Evolutionary conservation across 495 filamentous ascomycete genomes (phyloP), one percentile per base, ranked within the genome.

Genomic region (Aspergillus sclerotioniger): DNA sequence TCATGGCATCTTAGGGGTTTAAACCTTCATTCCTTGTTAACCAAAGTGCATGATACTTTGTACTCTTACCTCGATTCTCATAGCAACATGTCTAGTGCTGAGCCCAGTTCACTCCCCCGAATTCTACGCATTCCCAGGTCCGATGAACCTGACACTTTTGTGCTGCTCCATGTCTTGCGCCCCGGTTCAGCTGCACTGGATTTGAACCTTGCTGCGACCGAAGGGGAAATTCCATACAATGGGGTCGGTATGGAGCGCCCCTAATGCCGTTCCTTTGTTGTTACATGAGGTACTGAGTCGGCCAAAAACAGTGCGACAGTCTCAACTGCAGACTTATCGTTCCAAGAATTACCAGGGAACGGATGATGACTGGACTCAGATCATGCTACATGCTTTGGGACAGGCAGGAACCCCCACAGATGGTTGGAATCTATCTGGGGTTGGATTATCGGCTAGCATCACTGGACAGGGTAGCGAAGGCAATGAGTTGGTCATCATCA

Each of bases 151-250:
- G 71, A 73, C 8, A 64, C 74, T 6, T 85, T 79, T 67, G 74
- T 89, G 3, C 76, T 92, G 6, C 62, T 89, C 20, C 76, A 87
- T 60, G 76, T 87, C 33, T 64, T 66, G 1, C 67, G 70, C n/a
- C 66, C 72, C 8, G 81, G 80, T 12, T 63, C 75, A 16, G 72
- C 70, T 5, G 60, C 69, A 0, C 69, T 90, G 9, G 85, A 90
- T 60, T 56, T 90, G 50, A 82, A 80, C 50, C 71, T 92, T 32
- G 72, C 82, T 50, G 88, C 83, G 1, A 90, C 88, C n/a, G 88
- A 92, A 64, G 82, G 84, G 37, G 78, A 81, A 37, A 72, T 71
- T 45, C 84, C 86, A 7, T 92, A 86, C 67, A 69, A 73, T 19
- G 67, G 79, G 51, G 73, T 73, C 55, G 64, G 87, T 89, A 73